These are phyloP conservation scores for Tetrahymena thermophila DNA, from an alignment of 73 alveolate genomes.

Conservation along the genomic window DNA sequence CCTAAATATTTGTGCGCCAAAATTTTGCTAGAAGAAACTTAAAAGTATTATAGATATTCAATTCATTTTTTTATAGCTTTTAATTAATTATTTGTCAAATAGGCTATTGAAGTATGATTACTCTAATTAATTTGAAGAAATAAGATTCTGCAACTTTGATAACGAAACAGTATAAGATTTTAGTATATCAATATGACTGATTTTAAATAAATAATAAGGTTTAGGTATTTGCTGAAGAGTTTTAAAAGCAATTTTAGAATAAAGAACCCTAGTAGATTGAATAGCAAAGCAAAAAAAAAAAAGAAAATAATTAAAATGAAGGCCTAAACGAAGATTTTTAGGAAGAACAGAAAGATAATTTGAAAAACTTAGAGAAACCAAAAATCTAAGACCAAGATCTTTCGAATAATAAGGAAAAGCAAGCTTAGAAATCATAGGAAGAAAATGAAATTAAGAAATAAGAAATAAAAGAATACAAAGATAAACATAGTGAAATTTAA, in stretches of 20 bases:
- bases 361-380: too few relatives aligned
- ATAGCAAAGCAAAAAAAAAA: too few relatives aligned
- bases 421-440: neutral
- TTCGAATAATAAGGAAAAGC: neutral
- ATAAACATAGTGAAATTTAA: too few relatives aligned
- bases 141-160: slow-evolving; percentile 14
- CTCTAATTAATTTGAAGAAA: neutral
- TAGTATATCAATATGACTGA: neutral
- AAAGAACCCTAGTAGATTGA: too few relatives aligned
- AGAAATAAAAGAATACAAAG: too few relatives aligned
- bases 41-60: neutral
- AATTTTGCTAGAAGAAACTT: slow-evolving; percentile 8
- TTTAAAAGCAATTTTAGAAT: neutral
- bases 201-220: neutral
- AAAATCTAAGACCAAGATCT: too few relatives aligned
- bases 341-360: neutral
- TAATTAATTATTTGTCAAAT: neutral
- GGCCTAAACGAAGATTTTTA: neutral
- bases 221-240: neutral
- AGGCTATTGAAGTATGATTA: neutral
- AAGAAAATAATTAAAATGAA: neutral
- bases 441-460: too few relatives aligned
- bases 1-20: slow-evolving; percentile 56
- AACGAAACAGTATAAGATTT: neutral
- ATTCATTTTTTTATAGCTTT: neutral